phyloP scores from a whole-genome alignment of 2,329 filamentous ascomycete genomes.

The Huntiella omanensis region DNA sequence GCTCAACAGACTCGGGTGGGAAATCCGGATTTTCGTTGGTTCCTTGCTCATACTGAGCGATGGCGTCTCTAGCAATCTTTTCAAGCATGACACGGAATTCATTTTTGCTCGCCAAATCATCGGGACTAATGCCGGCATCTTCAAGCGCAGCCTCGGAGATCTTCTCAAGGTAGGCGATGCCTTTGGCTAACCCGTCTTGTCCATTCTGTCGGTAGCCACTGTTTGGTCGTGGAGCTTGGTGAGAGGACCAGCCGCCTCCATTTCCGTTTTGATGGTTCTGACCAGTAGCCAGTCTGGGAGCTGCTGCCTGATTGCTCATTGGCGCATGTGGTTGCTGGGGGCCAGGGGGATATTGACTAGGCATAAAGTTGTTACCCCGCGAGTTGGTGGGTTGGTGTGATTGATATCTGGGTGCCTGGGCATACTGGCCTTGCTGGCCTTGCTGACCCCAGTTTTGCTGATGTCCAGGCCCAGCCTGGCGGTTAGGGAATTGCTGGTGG shows the following conservation, averaged over 20 bases:
- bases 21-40: slow-evolving; percentile 26
- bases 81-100: slow-evolving; percentile 48
- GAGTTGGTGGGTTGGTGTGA: too few relatives aligned
- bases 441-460: background rate
- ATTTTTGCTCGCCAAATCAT: slow-evolving; percentile 54
- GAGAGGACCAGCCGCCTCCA: background rate
- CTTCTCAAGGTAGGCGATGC: slow-evolving; percentile 9
- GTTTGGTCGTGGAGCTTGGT: background rate
- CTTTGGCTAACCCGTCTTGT: background rate
- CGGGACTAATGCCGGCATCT: slow-evolving; percentile 39
- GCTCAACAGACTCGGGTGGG: slow-evolving; percentile 35
- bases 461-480: background rate
- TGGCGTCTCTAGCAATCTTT: slow-evolving; percentile 39
- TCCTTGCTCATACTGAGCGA: slow-evolving; percentile 32
- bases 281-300: too few relatives aligned
- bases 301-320: too few relatives aligned
- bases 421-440: too few relatives aligned
- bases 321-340: background rate
- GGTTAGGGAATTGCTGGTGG: background rate
- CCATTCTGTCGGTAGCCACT: background rate
- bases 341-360: too few relatives aligned
- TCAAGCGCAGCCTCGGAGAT: slow-evolving; percentile 25
- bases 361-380: too few relatives aligned
- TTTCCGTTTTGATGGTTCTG: background rate
- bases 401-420: too few relatives aligned